Conservation (phyloP, 768 basidiomycete genomes). For the Chlorophyllum brunneum region DNA sequence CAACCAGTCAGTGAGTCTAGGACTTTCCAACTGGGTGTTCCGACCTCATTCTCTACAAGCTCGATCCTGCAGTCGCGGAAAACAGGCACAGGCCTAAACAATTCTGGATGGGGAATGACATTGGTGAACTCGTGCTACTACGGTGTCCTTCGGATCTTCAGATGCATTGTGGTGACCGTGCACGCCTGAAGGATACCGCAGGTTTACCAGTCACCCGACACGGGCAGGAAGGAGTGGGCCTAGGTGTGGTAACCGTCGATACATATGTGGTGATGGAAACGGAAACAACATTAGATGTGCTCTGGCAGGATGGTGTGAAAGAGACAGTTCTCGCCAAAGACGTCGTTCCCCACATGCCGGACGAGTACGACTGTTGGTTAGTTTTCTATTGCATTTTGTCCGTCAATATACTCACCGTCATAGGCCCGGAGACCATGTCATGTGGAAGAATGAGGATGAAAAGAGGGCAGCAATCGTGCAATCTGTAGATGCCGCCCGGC, state of each 20-base stretch:
- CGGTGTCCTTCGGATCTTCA: slow-evolving; percentile 56
- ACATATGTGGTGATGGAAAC: slow-evolving; percentile 68
- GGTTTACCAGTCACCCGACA: slow-evolving; percentile 58
- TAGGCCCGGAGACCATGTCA: slow-evolving; percentile 90
- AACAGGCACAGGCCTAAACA: slow-evolving; percentile 60
- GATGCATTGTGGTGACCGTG: slow-evolving; percentile 72
- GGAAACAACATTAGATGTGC: slow-evolving; percentile 59
- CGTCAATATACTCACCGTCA: slow-evolving; percentile 8
- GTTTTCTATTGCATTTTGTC: slow-evolving; percentile 20
- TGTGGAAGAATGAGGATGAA: slow-evolving; percentile 76
- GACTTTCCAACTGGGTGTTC: neutral
- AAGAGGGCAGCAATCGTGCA: slow-evolving; percentile 72
- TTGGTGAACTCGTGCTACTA: slow-evolving; percentile 61
- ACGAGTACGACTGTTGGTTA: slow-evolving; percentile 90
- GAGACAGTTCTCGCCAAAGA: slow-evolving; percentile 60
- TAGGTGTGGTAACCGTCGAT: slow-evolving; percentile 46
- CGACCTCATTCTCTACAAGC: slow-evolving; percentile 33
- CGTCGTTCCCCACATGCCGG: slow-evolving; percentile 78
- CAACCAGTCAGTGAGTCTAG: slow-evolving; percentile 67
- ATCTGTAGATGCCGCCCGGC: slow-evolving; percentile 64
- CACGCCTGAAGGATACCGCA: slow-evolving; percentile 49
- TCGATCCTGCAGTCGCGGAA: slow-evolving; percentile 54
- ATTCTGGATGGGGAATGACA: slow-evolving; percentile 70
- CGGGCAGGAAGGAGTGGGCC: slow-evolving; percentile 42
- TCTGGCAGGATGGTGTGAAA: slow-evolving; percentile 85